phyloP scores from a whole-genome alignment of 805 yeast genomes.

The Schizosaccharomyces octosporus region DNA sequence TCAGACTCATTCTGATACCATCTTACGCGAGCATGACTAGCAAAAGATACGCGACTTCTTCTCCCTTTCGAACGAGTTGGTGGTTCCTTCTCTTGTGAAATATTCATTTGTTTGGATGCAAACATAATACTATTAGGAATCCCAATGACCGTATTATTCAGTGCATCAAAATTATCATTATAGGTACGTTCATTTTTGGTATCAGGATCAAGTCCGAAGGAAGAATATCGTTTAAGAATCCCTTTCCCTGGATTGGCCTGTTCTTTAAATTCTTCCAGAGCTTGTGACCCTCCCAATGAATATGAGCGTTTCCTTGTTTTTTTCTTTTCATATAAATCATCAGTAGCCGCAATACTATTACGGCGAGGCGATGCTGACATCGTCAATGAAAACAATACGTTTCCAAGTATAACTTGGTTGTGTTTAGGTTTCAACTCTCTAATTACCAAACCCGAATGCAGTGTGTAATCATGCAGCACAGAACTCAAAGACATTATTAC shows the following conservation, averaged over 20 bases:
- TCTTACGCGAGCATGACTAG: constrained; percentile 11
- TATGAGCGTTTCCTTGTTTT: not conserved
- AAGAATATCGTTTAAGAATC: not conserved
- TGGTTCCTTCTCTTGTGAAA: constrained; percentile 4
- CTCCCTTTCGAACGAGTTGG: constrained; percentile 4
- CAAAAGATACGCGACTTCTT: constrained; percentile 46
- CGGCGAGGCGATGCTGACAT: not conserved
- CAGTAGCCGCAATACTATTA: not conserved
- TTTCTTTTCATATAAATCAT: not conserved
- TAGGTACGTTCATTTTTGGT: not conserved
- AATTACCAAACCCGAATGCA: too few relatives aligned
- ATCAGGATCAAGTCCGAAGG: not conserved
- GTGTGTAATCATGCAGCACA: too few relatives aligned
- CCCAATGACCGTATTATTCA: not conserved
- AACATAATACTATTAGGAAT: not conserved
- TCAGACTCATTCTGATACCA: not conserved
- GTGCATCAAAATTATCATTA: not conserved
- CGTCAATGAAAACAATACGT: not conserved
- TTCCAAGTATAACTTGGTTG: not conserved
- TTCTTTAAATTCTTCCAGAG: not conserved
- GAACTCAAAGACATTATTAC: too few relatives aligned
- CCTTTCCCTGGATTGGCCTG: not conserved
- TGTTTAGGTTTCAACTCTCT: not conserved
- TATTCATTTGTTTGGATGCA: constrained; percentile 2
- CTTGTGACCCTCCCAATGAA: not conserved